Evolutionary conservation across 805 yeast genomes (phyloP).

Genomic region (Blastobotrys robertii): DNA sequence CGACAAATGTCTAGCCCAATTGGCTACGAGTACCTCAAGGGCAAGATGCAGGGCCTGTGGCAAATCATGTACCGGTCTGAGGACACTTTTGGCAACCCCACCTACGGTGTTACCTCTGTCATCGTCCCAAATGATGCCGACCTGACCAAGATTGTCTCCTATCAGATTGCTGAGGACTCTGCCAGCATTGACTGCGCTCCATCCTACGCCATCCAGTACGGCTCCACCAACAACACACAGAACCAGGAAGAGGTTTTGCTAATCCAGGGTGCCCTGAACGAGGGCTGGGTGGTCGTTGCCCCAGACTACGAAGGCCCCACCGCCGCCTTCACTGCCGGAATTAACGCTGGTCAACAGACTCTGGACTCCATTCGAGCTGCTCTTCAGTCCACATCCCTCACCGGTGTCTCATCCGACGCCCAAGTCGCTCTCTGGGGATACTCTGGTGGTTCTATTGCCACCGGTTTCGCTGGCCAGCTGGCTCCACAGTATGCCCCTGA

Average conservation of each 20-base stretch:
- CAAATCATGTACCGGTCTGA: conserved; percentile 20
- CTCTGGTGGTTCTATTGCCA: conserved; percentile 23
- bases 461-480: conserved; percentile 21
- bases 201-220: conserved; percentile 15
- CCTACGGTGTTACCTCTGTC: conserved; percentile 22
- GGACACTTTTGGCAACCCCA: conserved; percentile 19
- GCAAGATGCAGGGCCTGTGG: conserved; percentile 9
- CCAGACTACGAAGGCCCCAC: conserved; percentile 18
- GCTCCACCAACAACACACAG: conserved; percentile 7
- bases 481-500: conserved; percentile 21
- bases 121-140: conserved; percentile 16
- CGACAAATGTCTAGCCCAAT: conserved; percentile 5
- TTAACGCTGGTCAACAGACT: conserved; percentile 19
- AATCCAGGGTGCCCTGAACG: conserved; percentile 7
- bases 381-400: conserved; percentile 6
- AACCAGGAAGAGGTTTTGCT: background rate
- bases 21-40: conserved; percentile 5
- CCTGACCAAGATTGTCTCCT: conserved; percentile 15
- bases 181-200: conserved; percentile 22
- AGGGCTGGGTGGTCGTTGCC: conserved; percentile 9
- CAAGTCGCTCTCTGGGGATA: conserved; percentile 19
- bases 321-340: conserved; percentile 14
- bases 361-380: conserved; percentile 25
- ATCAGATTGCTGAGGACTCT: conserved; percentile 23
- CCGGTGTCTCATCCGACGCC: conserved; percentile 11